A percentile compares a stretch with the other conserved stretches of the same genome.
Conservation (phyloP, 805 yeast species). For the Wickerhamomyces chaumierensis region DNA sequence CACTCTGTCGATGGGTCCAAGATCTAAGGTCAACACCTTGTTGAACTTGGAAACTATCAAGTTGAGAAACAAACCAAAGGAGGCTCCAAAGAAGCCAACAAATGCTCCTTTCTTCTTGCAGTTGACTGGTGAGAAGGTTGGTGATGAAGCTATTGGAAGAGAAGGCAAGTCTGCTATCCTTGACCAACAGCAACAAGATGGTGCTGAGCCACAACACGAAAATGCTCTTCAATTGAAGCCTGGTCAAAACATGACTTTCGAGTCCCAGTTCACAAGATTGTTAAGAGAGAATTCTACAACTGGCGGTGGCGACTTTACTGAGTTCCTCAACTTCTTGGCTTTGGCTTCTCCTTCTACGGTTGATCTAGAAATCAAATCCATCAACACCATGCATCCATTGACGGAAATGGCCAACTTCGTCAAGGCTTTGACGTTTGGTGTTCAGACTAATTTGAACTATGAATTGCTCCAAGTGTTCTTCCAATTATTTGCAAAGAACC, state of each 20-base stretch:
- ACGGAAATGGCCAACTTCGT: constrained; percentile 57
- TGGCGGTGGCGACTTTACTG: constrained; percentile 24
- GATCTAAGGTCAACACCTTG: constrained; percentile 68
- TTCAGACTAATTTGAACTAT: constrained; percentile 43
- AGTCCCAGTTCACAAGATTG: constrained; percentile 59
- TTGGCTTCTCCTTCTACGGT: constrained; percentile 62
- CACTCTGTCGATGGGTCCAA: constrained; percentile 70
- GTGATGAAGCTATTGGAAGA: constrained; percentile 47
- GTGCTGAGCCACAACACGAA: not conserved
- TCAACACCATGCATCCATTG: constrained; percentile 56
- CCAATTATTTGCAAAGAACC: constrained; percentile 61
- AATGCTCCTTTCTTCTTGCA: constrained; percentile 74
- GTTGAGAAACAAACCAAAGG: constrained; percentile 80
- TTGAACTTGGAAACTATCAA: constrained; percentile 75
- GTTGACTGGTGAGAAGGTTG: constrained; percentile 53
- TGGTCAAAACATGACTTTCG: constrained; percentile 36
- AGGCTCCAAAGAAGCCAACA: constrained; percentile 77
- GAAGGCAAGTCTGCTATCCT: constrained; percentile 21
- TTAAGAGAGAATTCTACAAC: constrained; percentile 38
- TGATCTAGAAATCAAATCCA: constrained; percentile 80
- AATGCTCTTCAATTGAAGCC: constrained; percentile 16
- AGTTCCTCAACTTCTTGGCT: constrained; percentile 45
- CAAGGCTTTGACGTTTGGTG: constrained; percentile 52
- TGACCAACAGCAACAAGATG: constrained; percentile 1
- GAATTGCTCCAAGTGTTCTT: constrained; percentile 80